Evolutionary conservation across 805 yeast species (phyloP).

Genomic region (Suhomyces emberorum): DNA sequence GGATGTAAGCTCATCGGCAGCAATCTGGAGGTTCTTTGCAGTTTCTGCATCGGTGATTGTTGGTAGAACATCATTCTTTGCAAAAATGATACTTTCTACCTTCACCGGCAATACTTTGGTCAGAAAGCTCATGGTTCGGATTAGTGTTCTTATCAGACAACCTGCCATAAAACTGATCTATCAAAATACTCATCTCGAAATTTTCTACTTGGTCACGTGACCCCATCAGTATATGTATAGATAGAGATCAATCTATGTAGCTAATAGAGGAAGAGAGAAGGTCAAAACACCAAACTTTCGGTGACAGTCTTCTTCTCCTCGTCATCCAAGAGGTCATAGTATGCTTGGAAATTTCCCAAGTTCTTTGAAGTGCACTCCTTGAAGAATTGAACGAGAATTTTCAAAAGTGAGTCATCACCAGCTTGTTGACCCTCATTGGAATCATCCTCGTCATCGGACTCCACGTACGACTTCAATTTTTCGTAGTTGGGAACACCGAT

Average conservation of each 20-base stretch:
- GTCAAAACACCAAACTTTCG: conserved; percentile 46
- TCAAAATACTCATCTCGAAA: too few species aligned
- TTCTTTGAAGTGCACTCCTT: conserved; percentile 52
- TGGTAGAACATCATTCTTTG: conserved; percentile 39
- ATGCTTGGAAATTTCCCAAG: conserved; percentile 47
- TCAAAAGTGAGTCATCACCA: conserved; percentile 34
- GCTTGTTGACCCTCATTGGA: conserved; percentile 24
- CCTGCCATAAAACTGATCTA: too few species aligned
- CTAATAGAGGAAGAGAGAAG: too few species aligned
- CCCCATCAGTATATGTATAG: too few species aligned
- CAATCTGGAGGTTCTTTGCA: conserved; percentile 47
- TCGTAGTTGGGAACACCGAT: conserved; percentile 61
- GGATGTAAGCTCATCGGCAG: conserved; percentile 52
- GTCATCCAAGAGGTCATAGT: conserved; percentile 48
- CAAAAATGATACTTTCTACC: conserved; percentile 49
- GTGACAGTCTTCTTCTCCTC: conserved; percentile 53
- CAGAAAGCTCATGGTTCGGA: conserved; percentile 12
- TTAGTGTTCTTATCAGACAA: too few species aligned
- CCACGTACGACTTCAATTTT: conserved; percentile 56
- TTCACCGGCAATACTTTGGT: conserved; percentile 53
- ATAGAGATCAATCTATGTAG: too few species aligned
- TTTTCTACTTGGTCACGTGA: background rate
- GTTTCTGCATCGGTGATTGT: conserved; percentile 53
- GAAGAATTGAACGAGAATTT: conserved; percentile 49
- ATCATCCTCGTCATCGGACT: conserved; percentile 40